phyloP scores from a whole-genome alignment of 345 rosid genomes.

The Eucalyptus tenuipes region DNA sequence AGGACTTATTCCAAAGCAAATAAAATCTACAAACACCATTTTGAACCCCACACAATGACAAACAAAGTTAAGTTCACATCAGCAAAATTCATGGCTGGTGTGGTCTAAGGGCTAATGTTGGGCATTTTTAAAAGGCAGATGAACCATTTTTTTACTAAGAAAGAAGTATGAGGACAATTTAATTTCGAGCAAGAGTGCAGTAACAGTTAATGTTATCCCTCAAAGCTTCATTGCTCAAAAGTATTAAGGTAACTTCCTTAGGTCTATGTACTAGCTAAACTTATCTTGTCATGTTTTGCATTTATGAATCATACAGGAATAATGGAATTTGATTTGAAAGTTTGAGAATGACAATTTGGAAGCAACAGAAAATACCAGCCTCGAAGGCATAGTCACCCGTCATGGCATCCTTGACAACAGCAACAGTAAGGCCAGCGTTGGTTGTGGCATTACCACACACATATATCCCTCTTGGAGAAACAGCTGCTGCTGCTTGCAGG shows the following conservation, averaged over 20 bases:
- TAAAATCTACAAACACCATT: neutral
- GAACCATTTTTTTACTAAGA: neutral
- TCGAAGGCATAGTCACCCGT: constrained; percentile 93
- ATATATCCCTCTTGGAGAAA: constrained; percentile 95
- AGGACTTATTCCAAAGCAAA: neutral
- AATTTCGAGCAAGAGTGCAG: neutral
- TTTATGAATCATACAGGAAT: neutral
- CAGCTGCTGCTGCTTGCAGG: constrained; percentile 90
- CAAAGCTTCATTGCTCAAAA: neutral
- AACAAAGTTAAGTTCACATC: neutral
- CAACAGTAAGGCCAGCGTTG: constrained; percentile 91
- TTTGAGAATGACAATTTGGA: neutral
- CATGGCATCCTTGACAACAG: constrained; percentile 88
- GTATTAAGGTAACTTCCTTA: neutral
- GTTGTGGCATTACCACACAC: constrained; percentile 97
- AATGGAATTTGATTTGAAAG: neutral
- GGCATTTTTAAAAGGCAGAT: neutral
- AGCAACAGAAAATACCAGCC: constrained; percentile 58
- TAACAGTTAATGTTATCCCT: neutral
- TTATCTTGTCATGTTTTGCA: neutral
- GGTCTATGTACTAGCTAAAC: neutral
- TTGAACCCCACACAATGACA: neutral
- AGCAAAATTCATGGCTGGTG: neutral
- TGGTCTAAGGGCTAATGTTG: neutral
- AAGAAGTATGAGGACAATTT: neutral